Conservation (phyloP, 2,329 filamentous ascomycete genomes). For the Bipolaris sorokiniana region DNA sequence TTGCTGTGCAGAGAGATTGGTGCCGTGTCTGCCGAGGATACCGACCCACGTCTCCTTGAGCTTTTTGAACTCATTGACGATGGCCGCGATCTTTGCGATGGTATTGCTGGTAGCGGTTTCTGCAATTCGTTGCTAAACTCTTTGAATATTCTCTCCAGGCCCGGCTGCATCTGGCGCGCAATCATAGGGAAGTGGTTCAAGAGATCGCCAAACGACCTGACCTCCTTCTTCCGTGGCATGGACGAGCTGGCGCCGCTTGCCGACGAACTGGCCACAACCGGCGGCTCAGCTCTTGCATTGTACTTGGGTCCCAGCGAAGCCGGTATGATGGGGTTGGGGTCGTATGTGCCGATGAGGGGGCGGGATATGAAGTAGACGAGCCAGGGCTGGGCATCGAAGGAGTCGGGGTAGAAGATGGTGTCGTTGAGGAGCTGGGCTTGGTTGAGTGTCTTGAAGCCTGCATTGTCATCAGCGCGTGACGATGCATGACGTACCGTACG, state of each 20-base stretch:
- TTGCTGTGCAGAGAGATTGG: slow-evolving; percentile 48
- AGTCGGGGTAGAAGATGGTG: slow-evolving; percentile 84
- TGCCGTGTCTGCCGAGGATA: slow-evolving; percentile 46
- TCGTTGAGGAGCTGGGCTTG: slow-evolving; percentile 88
- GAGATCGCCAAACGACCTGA: slow-evolving; percentile 88
- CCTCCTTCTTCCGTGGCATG: slow-evolving; percentile 79
- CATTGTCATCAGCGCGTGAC: slow-evolving; percentile 21
- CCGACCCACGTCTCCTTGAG: slow-evolving; percentile 43
- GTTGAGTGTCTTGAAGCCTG: slow-evolving; percentile 88
- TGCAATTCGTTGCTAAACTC: slow-evolving; percentile 88
- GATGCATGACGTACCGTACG: background rate
- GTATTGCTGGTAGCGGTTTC: slow-evolving; percentile 79
- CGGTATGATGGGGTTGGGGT: slow-evolving; percentile 73
- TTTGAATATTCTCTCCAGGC: slow-evolving; percentile 84
- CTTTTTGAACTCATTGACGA: slow-evolving; percentile 43
- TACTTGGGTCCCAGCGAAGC: slow-evolving; percentile 54
- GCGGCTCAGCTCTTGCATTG: slow-evolving; percentile 14
- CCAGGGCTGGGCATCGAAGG: slow-evolving; percentile 90
- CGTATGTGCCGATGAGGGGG: slow-evolving; percentile 82
- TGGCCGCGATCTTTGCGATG: slow-evolving; percentile 51
- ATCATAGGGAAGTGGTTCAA: slow-evolving; percentile 94
- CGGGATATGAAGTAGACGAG: slow-evolving; percentile 94
- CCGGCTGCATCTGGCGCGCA: slow-evolving; percentile 91
- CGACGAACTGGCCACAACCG: slow-evolving; percentile 23
- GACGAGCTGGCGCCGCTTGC: slow-evolving; percentile 43